Base-by-base conservation (phyloP, 352 stramenopile species). In the Phytophthora aleatoria region DNA sequence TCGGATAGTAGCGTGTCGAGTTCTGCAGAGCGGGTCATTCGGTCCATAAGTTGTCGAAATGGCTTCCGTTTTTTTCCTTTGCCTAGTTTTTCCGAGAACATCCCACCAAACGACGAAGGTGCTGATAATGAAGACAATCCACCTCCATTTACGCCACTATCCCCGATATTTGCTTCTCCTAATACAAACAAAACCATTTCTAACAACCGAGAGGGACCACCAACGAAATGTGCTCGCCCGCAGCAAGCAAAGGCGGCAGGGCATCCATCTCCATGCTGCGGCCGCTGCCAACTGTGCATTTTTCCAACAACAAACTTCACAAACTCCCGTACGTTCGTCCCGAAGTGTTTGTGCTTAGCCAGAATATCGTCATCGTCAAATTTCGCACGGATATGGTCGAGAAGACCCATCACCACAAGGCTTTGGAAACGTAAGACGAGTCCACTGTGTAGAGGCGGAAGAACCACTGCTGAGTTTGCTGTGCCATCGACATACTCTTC, bases 251-350 rank as follows among this genome's bases (percentile, higher is more conserved):
- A 82, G 2, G 61, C 51, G 13, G 50, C 20, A 12, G 83, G 80
- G 36, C 83, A 91, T 5, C 70, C 75, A 38, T 91, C 80, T 2
- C 83, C 80, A 28, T 90, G 76, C 51, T 92, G 83, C 9, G 83
- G 67, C 26, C 76, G 72, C 48, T 92, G 83, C 83, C 81, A 92
- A 31, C 71, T 73, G 24, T 88, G 79, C 77, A 91, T 91, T 41
- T 83, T 89, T 31, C 61, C 54, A 26, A 90, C 72, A 3, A 72
- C 69, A 36, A 90, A 67, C 28, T 69, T 77, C 20, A 89, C 65
- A 39, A 92, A 89, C 5, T 83, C 76, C 26, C 83, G 81, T 26
- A 90, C 62, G 47, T 90, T 92, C 28, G 60, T 35, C 8, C 58
- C 77, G 50, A 89, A 90, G 7, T 69, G 36, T 45, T 84, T 87